phyloP scores from a whole-genome alignment of 805 yeast species.

The Cyberlindnera suaveolens region DNA sequence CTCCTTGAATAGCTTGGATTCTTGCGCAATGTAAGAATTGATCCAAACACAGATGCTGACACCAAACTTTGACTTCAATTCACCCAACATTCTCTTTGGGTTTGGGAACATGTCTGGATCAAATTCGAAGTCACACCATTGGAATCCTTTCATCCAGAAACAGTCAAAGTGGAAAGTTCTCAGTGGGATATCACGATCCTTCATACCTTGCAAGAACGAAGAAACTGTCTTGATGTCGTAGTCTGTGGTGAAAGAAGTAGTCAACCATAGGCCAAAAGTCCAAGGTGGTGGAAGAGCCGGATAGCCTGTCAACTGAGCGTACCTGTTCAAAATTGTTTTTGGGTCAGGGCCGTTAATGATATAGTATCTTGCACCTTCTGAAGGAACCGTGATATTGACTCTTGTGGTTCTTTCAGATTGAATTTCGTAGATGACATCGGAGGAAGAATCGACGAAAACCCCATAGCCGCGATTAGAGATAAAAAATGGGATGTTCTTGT shows the following conservation, averaged over 20 bases:
- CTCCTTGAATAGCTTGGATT: slow-evolving; percentile 13
- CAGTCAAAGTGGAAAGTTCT: slow-evolving; percentile 20
- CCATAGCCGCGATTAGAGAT: slow-evolving; percentile 20
- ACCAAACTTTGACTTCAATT: slow-evolving; percentile 31
- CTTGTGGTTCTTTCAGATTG: slow-evolving; percentile 21
- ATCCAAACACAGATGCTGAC: slow-evolving; percentile 27
- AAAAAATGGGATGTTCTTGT: slow-evolving; percentile 19
- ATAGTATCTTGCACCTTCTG: slow-evolving; percentile 18
- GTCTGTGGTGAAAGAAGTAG: slow-evolving; percentile 20
- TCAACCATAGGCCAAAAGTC: slow-evolving; percentile 20
- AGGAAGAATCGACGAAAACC: slow-evolving; percentile 17
- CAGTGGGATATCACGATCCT: slow-evolving; percentile 18
- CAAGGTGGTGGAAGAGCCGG: slow-evolving; percentile 21
- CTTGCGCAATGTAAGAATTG: slow-evolving; percentile 19
- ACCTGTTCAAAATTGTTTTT: slow-evolving; percentile 17
- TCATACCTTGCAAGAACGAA: slow-evolving; percentile 18
- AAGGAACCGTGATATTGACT: slow-evolving; percentile 15
- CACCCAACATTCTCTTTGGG: slow-evolving; percentile 21
- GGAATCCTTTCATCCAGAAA: slow-evolving; percentile 21
- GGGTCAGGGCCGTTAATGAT: slow-evolving; percentile 21
- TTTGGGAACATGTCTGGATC: slow-evolving; percentile 20
- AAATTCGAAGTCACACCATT: slow-evolving; percentile 21
- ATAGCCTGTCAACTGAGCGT: slow-evolving; percentile 17
- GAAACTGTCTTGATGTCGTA: slow-evolving; percentile 18
- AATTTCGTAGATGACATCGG: slow-evolving; percentile 15